These are phyloP conservation scores for Acacia concinna DNA, from an alignment of 331 rosid species.

Conservation along the genomic window DNA sequence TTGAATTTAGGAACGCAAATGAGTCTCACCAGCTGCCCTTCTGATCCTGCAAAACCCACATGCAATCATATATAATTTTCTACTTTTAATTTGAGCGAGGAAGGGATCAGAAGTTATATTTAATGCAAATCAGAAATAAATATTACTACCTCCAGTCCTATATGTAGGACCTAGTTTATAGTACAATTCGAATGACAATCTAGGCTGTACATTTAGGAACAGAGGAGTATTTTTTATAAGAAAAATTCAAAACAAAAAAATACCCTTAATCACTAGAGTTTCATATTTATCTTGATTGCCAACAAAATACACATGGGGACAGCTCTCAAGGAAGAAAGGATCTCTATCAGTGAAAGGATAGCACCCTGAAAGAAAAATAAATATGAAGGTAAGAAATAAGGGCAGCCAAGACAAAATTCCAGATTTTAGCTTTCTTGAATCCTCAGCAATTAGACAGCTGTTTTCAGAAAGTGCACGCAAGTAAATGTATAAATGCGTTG, in stretches of 20 bases:
- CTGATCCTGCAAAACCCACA: conserved; percentile 62
- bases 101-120: conserved; percentile 8
- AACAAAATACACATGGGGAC: conserved; percentile 89
- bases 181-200: too few species aligned
- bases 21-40: conserved; percentile 88
- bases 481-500: conserved; percentile 20
- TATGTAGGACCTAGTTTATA: too few species aligned
- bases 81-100: background rate
- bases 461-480: background rate
- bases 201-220: too few species aligned
- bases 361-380: conserved; percentile 64
- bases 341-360: conserved; percentile 87
- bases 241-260: conserved; percentile 33
- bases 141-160: too few species aligned
- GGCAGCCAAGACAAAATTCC: background rate
- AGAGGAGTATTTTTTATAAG: background rate
- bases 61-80: conserved; percentile 3
- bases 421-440: conserved; percentile 12
- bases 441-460: conserved; percentile 23
- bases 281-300: conserved; percentile 88
- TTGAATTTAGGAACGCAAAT: conserved; percentile 78
- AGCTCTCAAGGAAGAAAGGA: conserved; percentile 84
- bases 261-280: conserved; percentile 73
- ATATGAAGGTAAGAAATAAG: conserved; percentile 1
- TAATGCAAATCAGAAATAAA: conserved; percentile 32